phyloP scores from a whole-genome alignment of 2,329 filamentous ascomycete genomes.

The Diplodia mutila region DNA sequence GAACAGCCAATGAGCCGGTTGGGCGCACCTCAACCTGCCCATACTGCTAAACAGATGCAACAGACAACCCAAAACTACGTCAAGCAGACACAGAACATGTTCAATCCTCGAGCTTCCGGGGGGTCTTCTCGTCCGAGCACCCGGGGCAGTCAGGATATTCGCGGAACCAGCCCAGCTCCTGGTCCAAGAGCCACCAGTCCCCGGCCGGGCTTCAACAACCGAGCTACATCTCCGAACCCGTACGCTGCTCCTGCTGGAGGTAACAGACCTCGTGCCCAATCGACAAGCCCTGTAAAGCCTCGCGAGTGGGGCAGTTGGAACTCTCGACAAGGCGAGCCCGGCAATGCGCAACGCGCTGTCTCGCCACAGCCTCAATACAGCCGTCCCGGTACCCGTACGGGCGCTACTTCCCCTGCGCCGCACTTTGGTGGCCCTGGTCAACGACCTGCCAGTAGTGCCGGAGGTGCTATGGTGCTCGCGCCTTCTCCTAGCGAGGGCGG shows the following conservation, averaged over 20 bases:
- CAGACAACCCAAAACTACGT: conserved; percentile 89
- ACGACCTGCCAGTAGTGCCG: conserved; percentile 52
- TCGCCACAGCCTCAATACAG: conserved; percentile 58
- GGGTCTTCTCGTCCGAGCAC: conserved; percentile 39
- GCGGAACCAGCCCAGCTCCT: conserved; percentile 37
- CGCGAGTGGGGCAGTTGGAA: conserved; percentile 34
- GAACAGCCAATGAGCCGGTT: conserved; percentile 76
- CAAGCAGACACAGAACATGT: conserved; percentile 80
- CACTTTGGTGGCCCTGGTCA: conserved; percentile 37
- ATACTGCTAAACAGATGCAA: conserved; percentile 94
- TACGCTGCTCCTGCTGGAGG: conserved; percentile 50
- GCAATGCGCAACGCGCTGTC: conserved; percentile 46
- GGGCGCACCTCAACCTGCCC: conserved; percentile 86
- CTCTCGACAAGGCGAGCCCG: conserved; percentile 44
- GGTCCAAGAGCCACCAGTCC: conserved; percentile 33
- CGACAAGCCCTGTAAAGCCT: conserved; percentile 47
- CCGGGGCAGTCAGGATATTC: conserved; percentile 44
- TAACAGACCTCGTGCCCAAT: conserved; percentile 38
- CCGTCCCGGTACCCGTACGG: conserved; percentile 38
- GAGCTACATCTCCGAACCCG: conserved; percentile 67
- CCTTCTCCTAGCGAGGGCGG: conserved; percentile 35
- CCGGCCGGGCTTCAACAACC: conserved; percentile 68
- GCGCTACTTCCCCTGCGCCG: conserved; percentile 20
- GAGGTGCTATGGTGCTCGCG: conserved; percentile 51
- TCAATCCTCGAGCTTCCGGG: conserved; percentile 47